Base-by-base conservation (phyloP, 139 green algal species). In the Coelastrella sp. region DNA sequence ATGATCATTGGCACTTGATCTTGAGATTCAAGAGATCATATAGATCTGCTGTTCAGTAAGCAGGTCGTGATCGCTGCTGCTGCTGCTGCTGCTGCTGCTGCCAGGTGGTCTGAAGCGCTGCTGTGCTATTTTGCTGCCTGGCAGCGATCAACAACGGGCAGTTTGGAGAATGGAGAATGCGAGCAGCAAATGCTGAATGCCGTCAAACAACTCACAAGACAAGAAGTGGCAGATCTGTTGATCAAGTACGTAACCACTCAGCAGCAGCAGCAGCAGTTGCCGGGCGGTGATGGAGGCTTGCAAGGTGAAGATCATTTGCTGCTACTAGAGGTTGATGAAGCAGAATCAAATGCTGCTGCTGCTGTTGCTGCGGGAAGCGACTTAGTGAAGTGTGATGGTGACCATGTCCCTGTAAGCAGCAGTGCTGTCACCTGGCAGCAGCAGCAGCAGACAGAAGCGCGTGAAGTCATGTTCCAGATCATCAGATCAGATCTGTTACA, bases 391-490 rank as follows among this genome's bases (percentile, higher is more conserved):
- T n/a, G n/a, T n/a, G n/a, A n/a, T n/a, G n/a, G n/a, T n/a, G n/a
- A n/a, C n/a, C n/a, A n/a, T n/a, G n/a, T n/a, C n/a, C n/a, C n/a
- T n/a, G n/a, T 34, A 13, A 75, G 67, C 67, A 75, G 37, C 37
- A 76, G 37, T 15, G 41, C 23, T 23, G 17, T 35, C 63, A 25
- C 35, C 8, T 32, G 43, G 68, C 68, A 77, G 68, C 30, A 48
- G 38, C 68, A 59, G 68, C 68, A 77, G 38, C 38, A 59, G 43
- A 7, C 8, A 38, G 40, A 77, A 21, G 9, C 57, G 0, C 37
- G 68, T 30, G 68, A 77, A 48, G 68, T 38, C n/a, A 53, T 77
- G 68, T 77, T 77, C 23, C 68, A 77, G 25, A 45, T 77, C 3
- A 48, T 77, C 40, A 77, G 57, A 19, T 21, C 37, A 57, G 13